A percentile compares a stretch with the other conserved stretches of the same genome.
Evolutionary conservation across 208 protist genomes (phyloP).

Genomic region (Porcisia hertigi): DNA sequence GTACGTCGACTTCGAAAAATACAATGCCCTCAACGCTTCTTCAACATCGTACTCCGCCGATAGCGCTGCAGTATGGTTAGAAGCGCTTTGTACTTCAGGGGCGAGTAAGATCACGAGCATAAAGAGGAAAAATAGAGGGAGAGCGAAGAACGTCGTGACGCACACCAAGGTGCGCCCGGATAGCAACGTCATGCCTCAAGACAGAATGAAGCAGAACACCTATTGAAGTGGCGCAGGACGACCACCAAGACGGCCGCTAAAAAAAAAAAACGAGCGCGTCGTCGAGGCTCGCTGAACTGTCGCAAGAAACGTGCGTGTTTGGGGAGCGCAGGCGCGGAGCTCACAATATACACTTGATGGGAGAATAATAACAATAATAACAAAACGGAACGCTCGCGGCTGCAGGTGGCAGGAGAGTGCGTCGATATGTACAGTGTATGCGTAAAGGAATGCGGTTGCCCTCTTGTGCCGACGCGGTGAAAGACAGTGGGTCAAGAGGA

Average conservation of each 20-base stretch:
- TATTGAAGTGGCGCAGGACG: neutral
- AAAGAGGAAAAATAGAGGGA: slow-evolving; percentile 74
- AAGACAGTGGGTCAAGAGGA: too few relatives aligned
- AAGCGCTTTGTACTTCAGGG: too few relatives aligned
- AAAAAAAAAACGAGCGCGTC: neutral
- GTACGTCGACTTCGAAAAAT: slow-evolving; percentile 59
- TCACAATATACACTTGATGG: too few relatives aligned
- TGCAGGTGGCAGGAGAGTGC: neutral
- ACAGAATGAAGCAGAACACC: neutral
- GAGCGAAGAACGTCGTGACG: slow-evolving; percentile 78
- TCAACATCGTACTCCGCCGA: slow-evolving; percentile 9
- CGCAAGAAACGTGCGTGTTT: too few relatives aligned
- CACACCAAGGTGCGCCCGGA: slow-evolving; percentile 53
- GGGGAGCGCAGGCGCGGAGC: too few relatives aligned
- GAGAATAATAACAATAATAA: too few relatives aligned
- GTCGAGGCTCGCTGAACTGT: neutral
- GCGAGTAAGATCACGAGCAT: slow-evolving; percentile 11
- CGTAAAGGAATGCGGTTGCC: too few relatives aligned
- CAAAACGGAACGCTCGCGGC: too few relatives aligned
- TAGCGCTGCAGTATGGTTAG: too few relatives aligned
- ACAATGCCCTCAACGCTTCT: slow-evolving; percentile 34
- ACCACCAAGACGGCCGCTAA: neutral
- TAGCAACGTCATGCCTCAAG: neutral
- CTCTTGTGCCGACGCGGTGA: too few relatives aligned
- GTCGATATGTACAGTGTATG: too few relatives aligned